phyloP scores from a whole-genome alignment of 1,139 yeast genomes.

The Hanseniaspora sp. region DNA sequence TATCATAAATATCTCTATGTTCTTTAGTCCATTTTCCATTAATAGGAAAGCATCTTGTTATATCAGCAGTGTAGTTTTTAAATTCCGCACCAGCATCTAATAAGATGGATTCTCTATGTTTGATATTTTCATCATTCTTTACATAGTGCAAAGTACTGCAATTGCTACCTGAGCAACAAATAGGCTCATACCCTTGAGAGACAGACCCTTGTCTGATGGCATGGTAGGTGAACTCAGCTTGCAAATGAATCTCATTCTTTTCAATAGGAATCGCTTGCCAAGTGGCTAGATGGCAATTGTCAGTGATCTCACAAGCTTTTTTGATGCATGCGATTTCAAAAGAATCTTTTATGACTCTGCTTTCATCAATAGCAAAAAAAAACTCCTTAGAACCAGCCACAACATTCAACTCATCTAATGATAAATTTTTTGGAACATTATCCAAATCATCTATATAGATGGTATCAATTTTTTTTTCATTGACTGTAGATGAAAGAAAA shows the following conservation, averaged over 20 bases:
- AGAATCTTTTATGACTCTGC: slow-evolving; percentile 73
- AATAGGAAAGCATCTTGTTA: slow-evolving; percentile 89
- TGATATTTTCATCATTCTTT: slow-evolving; percentile 61
- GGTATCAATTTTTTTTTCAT: slow-evolving; percentile 24
- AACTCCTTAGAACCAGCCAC: slow-evolving; percentile 38
- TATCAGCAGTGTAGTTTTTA: slow-evolving; percentile 85
- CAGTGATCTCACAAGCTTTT: slow-evolving; percentile 74
- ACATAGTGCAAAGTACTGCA: slow-evolving; percentile 88
- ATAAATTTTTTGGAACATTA: slow-evolving; percentile 26
- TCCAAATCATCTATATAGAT: slow-evolving; percentile 35
- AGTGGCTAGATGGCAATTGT: slow-evolving; percentile 77
- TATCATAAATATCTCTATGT: slow-evolving; percentile 66
- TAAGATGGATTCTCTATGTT: slow-evolving; percentile 53
- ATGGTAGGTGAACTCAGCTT: slow-evolving; percentile 90
- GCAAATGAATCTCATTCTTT: slow-evolving; percentile 78
- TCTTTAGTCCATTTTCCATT: slow-evolving; percentile 83
- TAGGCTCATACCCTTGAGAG: slow-evolving; percentile 81
- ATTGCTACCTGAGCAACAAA: slow-evolving; percentile 86
- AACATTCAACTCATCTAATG: slow-evolving; percentile 30
- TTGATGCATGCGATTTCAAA: slow-evolving; percentile 67
- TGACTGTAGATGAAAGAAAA: background rate
- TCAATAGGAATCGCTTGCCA: slow-evolving; percentile 90
- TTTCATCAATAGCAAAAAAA: slow-evolving; percentile 71
- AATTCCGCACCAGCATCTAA: slow-evolving; percentile 98
- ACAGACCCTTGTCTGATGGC: slow-evolving; percentile 90